phyloP scores from a whole-genome alignment of 2,329 filamentous ascomycete genomes.

The Metarhizium humberi region DNA sequence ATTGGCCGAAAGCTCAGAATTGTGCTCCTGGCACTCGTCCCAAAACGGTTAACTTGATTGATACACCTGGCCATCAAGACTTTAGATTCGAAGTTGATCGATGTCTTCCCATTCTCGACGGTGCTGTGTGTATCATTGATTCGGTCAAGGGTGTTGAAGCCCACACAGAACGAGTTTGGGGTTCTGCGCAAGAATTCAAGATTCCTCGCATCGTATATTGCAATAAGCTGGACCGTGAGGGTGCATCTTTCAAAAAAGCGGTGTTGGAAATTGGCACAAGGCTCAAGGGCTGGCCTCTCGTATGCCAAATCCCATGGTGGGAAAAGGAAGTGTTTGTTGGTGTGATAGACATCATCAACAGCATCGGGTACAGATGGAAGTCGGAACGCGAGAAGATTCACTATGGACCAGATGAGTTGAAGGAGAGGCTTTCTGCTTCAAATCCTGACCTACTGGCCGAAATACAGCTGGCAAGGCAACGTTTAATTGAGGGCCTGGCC shows the following conservation, averaged over 20 bases:
- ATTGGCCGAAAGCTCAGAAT: conserved; percentile 63
- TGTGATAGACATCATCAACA: conserved; percentile 72
- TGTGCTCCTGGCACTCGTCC: conserved; percentile 28
- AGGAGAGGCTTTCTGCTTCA: conserved; percentile 29
- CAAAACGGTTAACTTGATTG: conserved; percentile 82
- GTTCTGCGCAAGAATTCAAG: conserved; percentile 72
- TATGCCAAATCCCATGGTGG: conserved; percentile 96
- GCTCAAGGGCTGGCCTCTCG: conserved; percentile 74
- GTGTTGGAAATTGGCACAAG: conserved; percentile 77
- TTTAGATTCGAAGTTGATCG: conserved; percentile 95
- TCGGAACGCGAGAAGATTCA: conserved; percentile 29
- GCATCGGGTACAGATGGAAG: conserved; percentile 67
- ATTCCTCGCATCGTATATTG: conserved; percentile 75
- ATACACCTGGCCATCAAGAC: conserved; percentile 93
- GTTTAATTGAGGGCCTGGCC: conserved; percentile 73
- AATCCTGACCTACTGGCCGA: conserved; percentile 53
- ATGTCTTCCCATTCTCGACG: conserved; percentile 79
- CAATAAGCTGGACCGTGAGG: conserved; percentile 72
- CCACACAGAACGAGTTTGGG: conserved; percentile 95
- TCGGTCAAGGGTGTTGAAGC: conserved; percentile 92
- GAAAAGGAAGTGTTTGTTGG: conserved; percentile 71
- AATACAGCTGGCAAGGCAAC: conserved; percentile 64
- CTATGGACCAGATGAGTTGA: conserved; percentile 19
- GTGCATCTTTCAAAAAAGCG: conserved; percentile 71
- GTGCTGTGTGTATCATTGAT: conserved; percentile 86